Percentiles rank a stretch among this genome's conserved stretches.
phyloP scores from a whole-genome alignment of 257 asterid genomes.

The Gentiana macrophylla region DNA sequence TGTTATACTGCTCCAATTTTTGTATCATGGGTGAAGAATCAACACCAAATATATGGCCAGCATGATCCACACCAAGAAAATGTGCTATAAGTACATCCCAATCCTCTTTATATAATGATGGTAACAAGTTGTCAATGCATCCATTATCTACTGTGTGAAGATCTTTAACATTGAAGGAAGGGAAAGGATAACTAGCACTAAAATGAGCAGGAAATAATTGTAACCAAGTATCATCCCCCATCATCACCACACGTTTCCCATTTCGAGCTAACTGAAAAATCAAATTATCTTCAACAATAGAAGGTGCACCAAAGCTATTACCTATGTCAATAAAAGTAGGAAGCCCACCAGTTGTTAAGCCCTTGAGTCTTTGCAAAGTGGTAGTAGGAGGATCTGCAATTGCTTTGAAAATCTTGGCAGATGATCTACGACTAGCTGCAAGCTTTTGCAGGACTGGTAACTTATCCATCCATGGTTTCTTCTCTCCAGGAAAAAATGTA shows the following conservation, averaged over 20 bases:
- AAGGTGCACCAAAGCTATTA: constrained; percentile 98
- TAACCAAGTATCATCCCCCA: constrained; percentile 99
- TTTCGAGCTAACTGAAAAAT: constrained; percentile 78
- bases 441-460: constrained; percentile 58
- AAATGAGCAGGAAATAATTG: constrained; percentile 90
- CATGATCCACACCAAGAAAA: constrained; percentile 99
- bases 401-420: constrained; percentile 83
- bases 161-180: constrained; percentile 95
- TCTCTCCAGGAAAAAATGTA: constrained; percentile 32
- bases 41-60: constrained; percentile 93
- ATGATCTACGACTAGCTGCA: constrained; percentile 48
- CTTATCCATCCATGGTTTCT: constrained; percentile 94
- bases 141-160: constrained; percentile 94
- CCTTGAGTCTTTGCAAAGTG: constrained; percentile 94
- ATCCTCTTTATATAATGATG: constrained; percentile 57
- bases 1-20: constrained; percentile 82
- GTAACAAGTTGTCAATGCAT: constrained; percentile 67
- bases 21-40: constrained; percentile 76
- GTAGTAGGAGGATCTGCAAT: constrained; percentile 97
- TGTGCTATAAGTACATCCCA: constrained; percentile 97
- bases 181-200: constrained; percentile 61
- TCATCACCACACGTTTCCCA: constrained; percentile 91
- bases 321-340: constrained; percentile 98
- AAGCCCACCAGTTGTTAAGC: constrained; percentile 97
- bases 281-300: constrained; percentile 88